A percentile compares a stretch with the other conserved stretches of the same genome.
phyloP scores from a whole-genome alignment of 73 alveolate genomes.

The Loxodes magnus region DNA sequence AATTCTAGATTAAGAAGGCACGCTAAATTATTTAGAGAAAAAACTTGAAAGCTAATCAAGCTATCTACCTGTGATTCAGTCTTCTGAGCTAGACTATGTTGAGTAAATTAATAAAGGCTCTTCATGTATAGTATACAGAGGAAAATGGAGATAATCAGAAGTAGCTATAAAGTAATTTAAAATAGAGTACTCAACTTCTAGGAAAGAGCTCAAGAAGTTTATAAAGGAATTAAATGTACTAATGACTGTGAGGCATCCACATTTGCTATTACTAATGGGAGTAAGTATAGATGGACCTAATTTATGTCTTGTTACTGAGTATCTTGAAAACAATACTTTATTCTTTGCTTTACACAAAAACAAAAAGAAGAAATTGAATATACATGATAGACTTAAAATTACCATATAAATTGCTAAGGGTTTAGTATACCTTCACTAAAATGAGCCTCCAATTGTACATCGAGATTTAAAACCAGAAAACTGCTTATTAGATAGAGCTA shows the following conservation, averaged over 20 bases:
- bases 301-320: conserved; percentile 81
- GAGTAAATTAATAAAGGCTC: conserved; percentile 6
- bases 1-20: too few relatives aligned
- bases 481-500: conserved; percentile 67
- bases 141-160: conserved; percentile 68
- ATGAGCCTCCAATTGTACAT: conserved; percentile 47
- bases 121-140: conserved; percentile 68
- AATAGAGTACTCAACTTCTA: conserved; percentile 83
- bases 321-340: conserved; percentile 65
- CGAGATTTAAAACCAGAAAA: conserved; percentile 56
- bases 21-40: not conserved
- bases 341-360: conserved; percentile 76
- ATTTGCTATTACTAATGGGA: conserved; percentile 83
- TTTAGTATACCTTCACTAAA: conserved; percentile 18
- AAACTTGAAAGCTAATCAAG: not conserved
- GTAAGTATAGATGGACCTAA: conserved; percentile 78
- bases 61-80: not conserved
- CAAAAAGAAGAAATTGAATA: not conserved
- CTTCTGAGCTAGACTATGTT: conserved; percentile 5
- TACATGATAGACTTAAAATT: not conserved
- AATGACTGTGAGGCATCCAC: conserved; percentile 87
- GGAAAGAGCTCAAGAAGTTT: conserved; percentile 71
- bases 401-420: not conserved
- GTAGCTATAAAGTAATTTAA: conserved; percentile 59
- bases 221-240: conserved; percentile 87